Base-by-base conservation (phyloP, 2,329 filamentous ascomycete species). In the Botryosphaeria dothidea region DNA sequence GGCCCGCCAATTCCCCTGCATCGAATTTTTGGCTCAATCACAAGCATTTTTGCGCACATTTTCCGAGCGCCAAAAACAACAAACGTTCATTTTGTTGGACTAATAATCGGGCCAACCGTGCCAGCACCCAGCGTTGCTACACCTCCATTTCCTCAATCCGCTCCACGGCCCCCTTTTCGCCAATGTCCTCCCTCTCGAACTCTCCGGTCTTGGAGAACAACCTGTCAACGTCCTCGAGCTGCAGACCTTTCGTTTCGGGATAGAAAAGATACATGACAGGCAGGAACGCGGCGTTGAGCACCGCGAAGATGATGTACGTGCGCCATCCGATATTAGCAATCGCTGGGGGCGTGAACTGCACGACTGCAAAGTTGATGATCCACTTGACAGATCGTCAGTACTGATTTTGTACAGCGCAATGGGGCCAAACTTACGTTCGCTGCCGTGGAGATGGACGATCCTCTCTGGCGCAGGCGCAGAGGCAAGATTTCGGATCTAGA, bases 251-350 rank as follows among this genome's bases (percentile, higher is more conserved):
- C 0, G 88, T 90, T 74, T 90, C 87, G 0, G 87, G 87, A 3
- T 88, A 88, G 69, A 87, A 83, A 71, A 87, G 86, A 78, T 84
- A 90, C 48, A 89, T 84, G 51, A 88, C 86, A 0, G 80, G 80
- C 17, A 83, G 75, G 64, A 78, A 77, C 45, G 66, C 63, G 38
- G 74, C 70, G 67, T 80, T 79, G 68, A 78, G 76, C 65, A 77
- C 69, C 46, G 72, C 71, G 64, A 79, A 80, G 57, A 79, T 75
- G 56, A 79, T 67, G 65, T 78, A 81, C 13, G 77, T 78, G 64
- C 71, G 71, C 72, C 74, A 79, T 13, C 77, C 76, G 41, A 80
- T 77, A 58, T 70, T 75, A 0, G 31, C 19, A 3, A 80, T 78
- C 3, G 74, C 76, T 3, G 78, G 68, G 0, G 77, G 77, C 0